Conservation (phyloP, 116 monocot genomes). For the Trichopus zeylanicus region DNA sequence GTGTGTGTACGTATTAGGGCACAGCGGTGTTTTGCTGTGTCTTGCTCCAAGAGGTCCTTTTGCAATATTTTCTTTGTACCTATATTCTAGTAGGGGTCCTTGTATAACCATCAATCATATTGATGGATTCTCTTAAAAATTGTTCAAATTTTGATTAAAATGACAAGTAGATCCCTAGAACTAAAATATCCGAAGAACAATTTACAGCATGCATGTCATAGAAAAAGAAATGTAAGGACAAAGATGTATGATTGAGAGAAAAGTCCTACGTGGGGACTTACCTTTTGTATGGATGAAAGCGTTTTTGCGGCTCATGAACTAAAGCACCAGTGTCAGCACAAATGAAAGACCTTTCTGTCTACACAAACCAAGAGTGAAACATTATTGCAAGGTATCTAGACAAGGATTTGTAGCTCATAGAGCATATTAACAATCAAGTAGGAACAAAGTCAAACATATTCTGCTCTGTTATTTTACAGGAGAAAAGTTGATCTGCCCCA, state of each 20-base stretch:
- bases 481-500: no score
- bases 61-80: no score
- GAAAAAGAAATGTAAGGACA: not conserved
- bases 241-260: not conserved
- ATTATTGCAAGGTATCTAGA: not conserved
- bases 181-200: not conserved
- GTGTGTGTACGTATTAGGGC: no score
- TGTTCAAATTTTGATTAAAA: not conserved
- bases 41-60: no score
- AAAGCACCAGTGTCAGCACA: conserved; percentile 86
- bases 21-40: no score
- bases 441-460: no score
- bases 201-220: not conserved
- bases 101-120: no score
- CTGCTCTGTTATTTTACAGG: no score
- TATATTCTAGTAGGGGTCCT: no score
- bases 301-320: conserved; percentile 40
- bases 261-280: conserved; percentile 3
- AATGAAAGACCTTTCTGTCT: conserved; percentile 73
- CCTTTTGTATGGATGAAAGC: conserved; percentile 62
- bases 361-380: conserved; percentile 9
- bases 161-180: not conserved
- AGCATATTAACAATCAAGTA: not conserved
- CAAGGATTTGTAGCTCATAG: no score
- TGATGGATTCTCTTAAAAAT: no score